These are phyloP conservation scores for Trichaptum fuscoviolaceum DNA, from an alignment of 768 basidiomycete species.

Conservation along the genomic window DNA sequence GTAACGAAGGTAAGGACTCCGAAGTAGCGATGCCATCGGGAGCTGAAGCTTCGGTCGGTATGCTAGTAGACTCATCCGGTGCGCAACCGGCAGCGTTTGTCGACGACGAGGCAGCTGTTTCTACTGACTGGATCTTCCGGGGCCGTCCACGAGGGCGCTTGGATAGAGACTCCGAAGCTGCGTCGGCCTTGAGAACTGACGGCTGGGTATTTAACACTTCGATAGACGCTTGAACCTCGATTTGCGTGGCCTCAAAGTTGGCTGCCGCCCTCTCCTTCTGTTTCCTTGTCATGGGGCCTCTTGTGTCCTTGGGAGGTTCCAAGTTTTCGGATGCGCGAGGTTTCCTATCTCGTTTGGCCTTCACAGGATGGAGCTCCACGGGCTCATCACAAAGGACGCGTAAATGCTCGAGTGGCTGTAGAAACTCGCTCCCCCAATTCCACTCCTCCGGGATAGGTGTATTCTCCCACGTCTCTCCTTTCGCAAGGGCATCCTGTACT, in stretches of 20 bases:
- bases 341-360: neutral
- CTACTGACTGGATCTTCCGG: neutral
- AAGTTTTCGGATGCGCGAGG: neutral
- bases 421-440: neutral
- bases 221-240: neutral
- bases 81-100: neutral
- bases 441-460: neutral
- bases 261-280: neutral
- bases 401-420: neutral
- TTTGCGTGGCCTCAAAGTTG: neutral
- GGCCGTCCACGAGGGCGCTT: neutral
- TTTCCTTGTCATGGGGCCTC: neutral
- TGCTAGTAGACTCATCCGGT: too few relatives aligned
- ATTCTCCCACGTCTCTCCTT: constrained; percentile 2
- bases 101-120: neutral
- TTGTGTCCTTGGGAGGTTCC: neutral
- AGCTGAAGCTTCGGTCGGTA: neutral
- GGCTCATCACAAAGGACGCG: neutral
- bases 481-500: neutral
- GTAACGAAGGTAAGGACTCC: neutral
- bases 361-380: neutral
- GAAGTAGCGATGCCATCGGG: neutral
- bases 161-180: neutral
- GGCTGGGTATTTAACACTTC: too few relatives aligned
- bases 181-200: neutral